These are phyloP conservation scores for Stagonosporopsis rhizophila DNA, from an alignment of 2,329 filamentous ascomycete genomes.

Conservation along the genomic window DNA sequence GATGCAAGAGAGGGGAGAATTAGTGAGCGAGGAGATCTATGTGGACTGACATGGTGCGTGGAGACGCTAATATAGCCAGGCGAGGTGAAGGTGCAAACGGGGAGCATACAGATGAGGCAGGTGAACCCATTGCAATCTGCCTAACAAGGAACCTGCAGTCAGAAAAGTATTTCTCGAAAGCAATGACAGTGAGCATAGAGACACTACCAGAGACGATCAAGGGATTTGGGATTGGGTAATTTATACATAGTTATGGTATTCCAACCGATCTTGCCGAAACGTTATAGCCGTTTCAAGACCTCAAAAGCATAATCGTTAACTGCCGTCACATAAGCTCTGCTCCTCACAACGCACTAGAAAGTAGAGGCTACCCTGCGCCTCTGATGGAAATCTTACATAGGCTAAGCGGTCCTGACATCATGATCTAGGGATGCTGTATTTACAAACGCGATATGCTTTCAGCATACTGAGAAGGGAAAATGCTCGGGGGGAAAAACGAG, in stretches of 20 bases:
- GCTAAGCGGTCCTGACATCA: background rate
- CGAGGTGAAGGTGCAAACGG: slow-evolving; percentile 7
- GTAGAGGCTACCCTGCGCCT: background rate
- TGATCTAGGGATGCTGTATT: background rate
- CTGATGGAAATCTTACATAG: background rate
- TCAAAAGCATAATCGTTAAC: too few species aligned
- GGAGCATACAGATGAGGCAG: background rate
- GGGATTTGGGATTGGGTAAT: too few species aligned
- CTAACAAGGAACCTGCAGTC: background rate
- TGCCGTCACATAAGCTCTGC: too few species aligned
- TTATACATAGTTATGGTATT: too few species aligned
- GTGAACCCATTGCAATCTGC: background rate
- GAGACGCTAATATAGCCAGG: background rate
- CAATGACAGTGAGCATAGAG: too few species aligned
- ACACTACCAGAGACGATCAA: too few species aligned
- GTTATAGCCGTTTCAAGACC: too few species aligned
- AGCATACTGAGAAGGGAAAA: background rate
- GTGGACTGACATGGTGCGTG: background rate
- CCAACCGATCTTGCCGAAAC: too few species aligned
- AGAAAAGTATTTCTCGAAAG: too few species aligned
- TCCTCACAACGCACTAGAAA: background rate
- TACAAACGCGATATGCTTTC: background rate
- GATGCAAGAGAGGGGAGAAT: background rate
- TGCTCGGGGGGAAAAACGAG: background rate
- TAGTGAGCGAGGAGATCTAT: background rate